A percentile compares a stretch with the other conserved stretches of the same genome.
Evolutionary conservation across 108 stramenopile genomes (phyloP).

Genomic region (Chaetoceros muelleri): DNA sequence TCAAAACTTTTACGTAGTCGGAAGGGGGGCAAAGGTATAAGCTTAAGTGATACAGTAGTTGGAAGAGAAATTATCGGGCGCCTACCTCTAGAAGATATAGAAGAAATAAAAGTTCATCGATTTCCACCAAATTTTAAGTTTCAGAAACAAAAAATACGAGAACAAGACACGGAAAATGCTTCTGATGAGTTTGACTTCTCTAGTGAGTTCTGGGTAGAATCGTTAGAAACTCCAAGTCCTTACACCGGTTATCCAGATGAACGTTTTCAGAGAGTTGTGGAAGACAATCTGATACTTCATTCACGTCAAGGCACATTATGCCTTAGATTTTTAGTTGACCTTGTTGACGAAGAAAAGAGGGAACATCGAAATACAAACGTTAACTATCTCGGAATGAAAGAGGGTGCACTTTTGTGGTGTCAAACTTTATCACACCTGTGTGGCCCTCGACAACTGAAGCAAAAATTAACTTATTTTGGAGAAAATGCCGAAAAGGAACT

Average conservation of each 20-base stretch:
- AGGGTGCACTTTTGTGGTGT: slow-evolving; percentile 69
- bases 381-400: slow-evolving; percentile 13
- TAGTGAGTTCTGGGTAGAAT: slow-evolving; percentile 11
- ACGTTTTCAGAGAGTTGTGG: background rate
- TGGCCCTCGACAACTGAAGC: slow-evolving; percentile 35
- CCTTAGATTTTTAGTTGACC: background rate
- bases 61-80: slow-evolving; percentile 64
- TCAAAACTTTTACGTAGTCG: slow-evolving; percentile 1
- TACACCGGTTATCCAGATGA: slow-evolving; percentile 13
- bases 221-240: slow-evolving; percentile 12
- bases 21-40: slow-evolving; percentile 67
- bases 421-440: slow-evolving; percentile 54
- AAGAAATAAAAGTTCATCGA: slow-evolving; percentile 48
- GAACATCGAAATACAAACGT: slow-evolving; percentile 4
- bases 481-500: slow-evolving; percentile 35
- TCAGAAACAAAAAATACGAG: slow-evolving; percentile 1
- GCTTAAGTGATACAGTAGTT: slow-evolving; percentile 52
- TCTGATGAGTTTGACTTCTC: slow-evolving; percentile 10
- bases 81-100: slow-evolving; percentile 44
- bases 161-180: slow-evolving; percentile 5
- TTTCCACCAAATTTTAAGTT: slow-evolving; percentile 6
- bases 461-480: slow-evolving; percentile 47
- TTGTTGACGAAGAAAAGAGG: slow-evolving; percentile 16
- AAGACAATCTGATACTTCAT: slow-evolving; percentile 1
- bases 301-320: background rate